Conservation (phyloP, 495 filamentous ascomycete species). For the Tuber umbilicatum region DNA sequence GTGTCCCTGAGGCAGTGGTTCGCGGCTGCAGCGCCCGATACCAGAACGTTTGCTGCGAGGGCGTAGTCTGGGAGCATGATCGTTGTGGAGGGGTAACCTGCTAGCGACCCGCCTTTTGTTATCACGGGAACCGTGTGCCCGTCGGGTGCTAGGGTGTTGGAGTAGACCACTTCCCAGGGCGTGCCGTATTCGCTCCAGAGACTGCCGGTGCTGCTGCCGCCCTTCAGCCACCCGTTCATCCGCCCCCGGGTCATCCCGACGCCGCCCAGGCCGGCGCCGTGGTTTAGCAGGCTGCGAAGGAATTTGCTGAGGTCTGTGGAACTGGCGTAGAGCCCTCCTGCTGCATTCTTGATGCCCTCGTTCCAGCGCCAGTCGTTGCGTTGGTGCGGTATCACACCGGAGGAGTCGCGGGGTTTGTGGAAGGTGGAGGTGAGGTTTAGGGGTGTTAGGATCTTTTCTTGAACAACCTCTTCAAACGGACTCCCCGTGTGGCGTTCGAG, state of each 20-base stretch:
- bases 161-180: constrained; percentile 15
- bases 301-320: constrained; percentile 14
- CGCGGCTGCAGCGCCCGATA: background rate
- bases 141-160: background rate
- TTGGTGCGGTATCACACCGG: constrained; percentile 37
- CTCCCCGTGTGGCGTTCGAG: background rate
- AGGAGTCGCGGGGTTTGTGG: constrained; percentile 32
- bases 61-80: constrained; percentile 4
- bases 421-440: constrained; percentile 25
- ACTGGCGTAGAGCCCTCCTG: constrained; percentile 21
- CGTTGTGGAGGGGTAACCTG: background rate
- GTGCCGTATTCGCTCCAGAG: constrained; percentile 22
- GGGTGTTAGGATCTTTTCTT: constrained; percentile 1
- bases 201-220: constrained; percentile 10
- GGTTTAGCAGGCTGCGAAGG: constrained; percentile 4
- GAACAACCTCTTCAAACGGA: background rate
- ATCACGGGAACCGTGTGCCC: background rate
- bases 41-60: constrained; percentile 1
- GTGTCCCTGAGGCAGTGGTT: background rate
- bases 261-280: background rate
- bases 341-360: constrained; percentile 15
- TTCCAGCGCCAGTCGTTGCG: constrained; percentile 15
- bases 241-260: background rate
- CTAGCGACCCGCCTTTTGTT: background rate
- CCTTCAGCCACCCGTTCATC: constrained; percentile 22